A percentile compares a stretch with the other conserved stretches of the same genome.
phyloP scores from a whole-genome alignment of 2,329 filamentous ascomycete species.

The Talaromyces sp. region DNA sequence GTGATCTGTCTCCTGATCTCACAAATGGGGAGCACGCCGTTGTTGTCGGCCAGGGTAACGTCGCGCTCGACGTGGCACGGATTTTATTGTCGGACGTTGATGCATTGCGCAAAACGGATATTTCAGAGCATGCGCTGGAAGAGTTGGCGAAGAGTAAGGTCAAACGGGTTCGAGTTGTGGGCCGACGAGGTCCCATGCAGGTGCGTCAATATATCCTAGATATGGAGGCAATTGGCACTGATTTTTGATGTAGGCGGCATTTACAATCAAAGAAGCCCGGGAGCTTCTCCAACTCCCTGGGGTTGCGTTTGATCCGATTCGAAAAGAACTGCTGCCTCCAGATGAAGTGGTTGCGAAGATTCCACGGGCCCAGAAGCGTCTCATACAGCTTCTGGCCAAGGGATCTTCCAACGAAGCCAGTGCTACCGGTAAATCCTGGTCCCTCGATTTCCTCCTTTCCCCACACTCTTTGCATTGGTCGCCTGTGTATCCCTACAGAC shows the following conservation, averaged over 20 bases:
- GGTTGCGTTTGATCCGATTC: conserved; percentile 67
- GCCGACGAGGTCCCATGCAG: conserved; percentile 82
- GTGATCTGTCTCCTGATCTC: conserved; percentile 66
- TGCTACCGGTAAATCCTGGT: conserved; percentile 64
- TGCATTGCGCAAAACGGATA: conserved; percentile 74
- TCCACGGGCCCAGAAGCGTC: conserved; percentile 67
- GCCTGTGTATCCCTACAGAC: conserved; percentile 37
- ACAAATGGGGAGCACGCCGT: conserved; percentile 73
- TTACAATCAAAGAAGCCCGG: conserved; percentile 90
- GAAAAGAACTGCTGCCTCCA: conserved; percentile 60
- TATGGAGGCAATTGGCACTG: not conserved
- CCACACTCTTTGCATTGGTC: conserved; percentile 63
- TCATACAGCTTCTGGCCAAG: conserved; percentile 76
- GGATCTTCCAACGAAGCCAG: conserved; percentile 54
- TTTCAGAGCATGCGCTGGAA: conserved; percentile 76
- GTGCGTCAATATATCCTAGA: conserved; percentile 38
- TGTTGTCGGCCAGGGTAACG: conserved; percentile 91
- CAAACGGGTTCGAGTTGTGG: conserved; percentile 78
- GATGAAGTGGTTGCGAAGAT: conserved; percentile 58
- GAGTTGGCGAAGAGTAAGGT: conserved; percentile 67
- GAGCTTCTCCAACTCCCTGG: conserved; percentile 74
- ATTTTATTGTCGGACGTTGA: conserved; percentile 76
- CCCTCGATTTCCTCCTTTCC: conserved; percentile 77
- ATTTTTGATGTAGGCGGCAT: conserved; percentile 61
- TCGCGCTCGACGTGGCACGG: conserved; percentile 87